Evolutionary conservation across 208 protist species (phyloP).

Genomic region (Leptomonas pyrrhocoris): DNA sequence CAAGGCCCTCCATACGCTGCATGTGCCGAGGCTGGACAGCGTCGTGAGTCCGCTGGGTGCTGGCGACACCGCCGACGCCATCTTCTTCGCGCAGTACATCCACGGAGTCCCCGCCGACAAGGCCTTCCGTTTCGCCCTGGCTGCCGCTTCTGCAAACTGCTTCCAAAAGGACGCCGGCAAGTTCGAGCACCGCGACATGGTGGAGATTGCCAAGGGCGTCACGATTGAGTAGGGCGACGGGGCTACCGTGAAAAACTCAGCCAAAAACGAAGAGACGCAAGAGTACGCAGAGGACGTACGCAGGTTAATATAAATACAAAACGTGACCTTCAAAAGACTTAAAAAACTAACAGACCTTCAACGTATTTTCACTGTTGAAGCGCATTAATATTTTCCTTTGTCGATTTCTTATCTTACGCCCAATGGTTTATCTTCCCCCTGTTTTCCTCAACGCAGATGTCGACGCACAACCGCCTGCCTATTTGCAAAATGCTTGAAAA

Average conservation of each 20-base stretch:
- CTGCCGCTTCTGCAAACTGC: slow-evolving; percentile 48
- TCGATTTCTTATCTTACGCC: background rate
- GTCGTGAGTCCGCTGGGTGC: slow-evolving; percentile 43
- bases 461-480: no score
- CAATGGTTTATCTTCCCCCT: no score
- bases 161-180: slow-evolving; percentile 33
- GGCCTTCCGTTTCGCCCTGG: slow-evolving; percentile 37
- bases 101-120: slow-evolving; percentile 14
- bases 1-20: slow-evolving; percentile 3
- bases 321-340: background rate
- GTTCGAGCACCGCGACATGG: slow-evolving; percentile 44
- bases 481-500: background rate
- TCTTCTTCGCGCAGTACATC: slow-evolving; percentile 40
- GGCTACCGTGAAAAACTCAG: no score
- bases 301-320: background rate
- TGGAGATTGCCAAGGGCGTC: slow-evolving; percentile 74
- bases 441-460: no score
- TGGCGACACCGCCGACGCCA: slow-evolving; percentile 41
- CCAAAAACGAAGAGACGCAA: background rate
- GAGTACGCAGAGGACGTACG: background rate
- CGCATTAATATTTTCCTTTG: background rate
- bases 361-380: background rate
- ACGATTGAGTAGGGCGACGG: background rate
- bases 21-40: slow-evolving; percentile 28
- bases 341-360: background rate